Conservation (phyloP, 2,329 filamentous ascomycete genomes). For the Cladosporium sp. region DNA sequence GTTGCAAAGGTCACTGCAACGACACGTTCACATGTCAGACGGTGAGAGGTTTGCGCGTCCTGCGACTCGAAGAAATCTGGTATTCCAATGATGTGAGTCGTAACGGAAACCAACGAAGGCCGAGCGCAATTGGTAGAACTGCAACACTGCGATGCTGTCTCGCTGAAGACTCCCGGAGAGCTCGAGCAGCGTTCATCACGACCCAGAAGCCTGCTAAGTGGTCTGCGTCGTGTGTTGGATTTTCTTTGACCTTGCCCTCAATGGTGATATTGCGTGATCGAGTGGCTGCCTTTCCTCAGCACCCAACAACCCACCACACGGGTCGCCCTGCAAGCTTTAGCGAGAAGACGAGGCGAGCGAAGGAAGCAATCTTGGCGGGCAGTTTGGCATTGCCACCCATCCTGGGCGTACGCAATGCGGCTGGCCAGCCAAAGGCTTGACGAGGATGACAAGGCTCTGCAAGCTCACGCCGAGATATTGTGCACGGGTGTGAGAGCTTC, state of each 20-base stretch:
- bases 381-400: neutral
- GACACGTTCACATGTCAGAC: neutral
- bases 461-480: slow-evolving; percentile 10
- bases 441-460: neutral
- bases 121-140: neutral
- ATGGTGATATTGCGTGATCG: neutral
- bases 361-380: neutral
- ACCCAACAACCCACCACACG: neutral
- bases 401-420: slow-evolving; percentile 10
- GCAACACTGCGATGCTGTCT: neutral
- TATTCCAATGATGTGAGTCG: neutral
- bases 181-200: neutral
- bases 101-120: neutral
- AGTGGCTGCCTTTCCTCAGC: neutral
- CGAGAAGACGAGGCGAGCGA: neutral
- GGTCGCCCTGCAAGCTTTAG: neutral
- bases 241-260: neutral
- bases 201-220: neutral
- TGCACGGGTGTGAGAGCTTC: neutral
- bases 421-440: slow-evolving; percentile 12
- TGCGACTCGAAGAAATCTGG: neutral
- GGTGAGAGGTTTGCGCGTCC: neutral
- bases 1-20: neutral
- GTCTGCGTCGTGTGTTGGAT: neutral
- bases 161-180: neutral